Base-by-base conservation (phyloP, 306 rosid species). In the Begonia loranthoides region DNA sequence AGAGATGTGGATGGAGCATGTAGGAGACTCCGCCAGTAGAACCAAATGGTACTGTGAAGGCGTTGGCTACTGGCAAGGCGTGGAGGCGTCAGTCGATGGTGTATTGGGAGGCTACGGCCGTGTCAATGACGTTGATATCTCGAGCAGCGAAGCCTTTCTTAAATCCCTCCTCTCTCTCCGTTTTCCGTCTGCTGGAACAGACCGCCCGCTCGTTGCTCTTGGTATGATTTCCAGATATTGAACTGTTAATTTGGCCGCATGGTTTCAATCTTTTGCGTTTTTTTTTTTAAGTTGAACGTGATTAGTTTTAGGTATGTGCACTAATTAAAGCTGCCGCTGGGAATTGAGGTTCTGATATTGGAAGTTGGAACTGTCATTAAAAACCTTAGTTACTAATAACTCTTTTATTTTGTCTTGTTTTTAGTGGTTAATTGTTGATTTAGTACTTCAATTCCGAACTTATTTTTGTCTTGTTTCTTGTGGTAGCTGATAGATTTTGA, bases 21-120 rank as follows among this genome's bases (percentile, higher is more conserved):
- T 68, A 22, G 95, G 97, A 13, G 82, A 90, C 61, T 41, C 66
- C 15, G 63, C 59, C 67, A 90, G 73, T 72, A 80, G 77, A 69
- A 79, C 74, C 3, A 65, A 73, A 9, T 90, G 97, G 95, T 90
- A 90, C 60, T 70, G 72, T 17, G 60, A 80, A 15, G 97, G 97
- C 49, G 80, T 90, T 49, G 87, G 90, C 43, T 90, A 90, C 62
- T 90, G 97, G 97, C 75, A 90, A 78, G 87, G 82, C 24, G 86
- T 90, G 51, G 87, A 80, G 56, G 94, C 97, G 21, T 85, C 83
- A 5, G 55, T 77, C n/a, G 84, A 90, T 55, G 97, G 97, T 24
- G 94, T 90, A 4, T 69, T 90, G 65, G 95, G 97, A 49, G 97
- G 97, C 14, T 85, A 22, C 69, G 83, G 78, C 38, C 75, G 64